Percentiles rank a stretch among this genome's conserved stretches.
These are phyloP conservation scores for Beauveria bassiana DNA, from an alignment of 2,329 filamentous ascomycete genomes.

Conservation along the genomic window DNA sequence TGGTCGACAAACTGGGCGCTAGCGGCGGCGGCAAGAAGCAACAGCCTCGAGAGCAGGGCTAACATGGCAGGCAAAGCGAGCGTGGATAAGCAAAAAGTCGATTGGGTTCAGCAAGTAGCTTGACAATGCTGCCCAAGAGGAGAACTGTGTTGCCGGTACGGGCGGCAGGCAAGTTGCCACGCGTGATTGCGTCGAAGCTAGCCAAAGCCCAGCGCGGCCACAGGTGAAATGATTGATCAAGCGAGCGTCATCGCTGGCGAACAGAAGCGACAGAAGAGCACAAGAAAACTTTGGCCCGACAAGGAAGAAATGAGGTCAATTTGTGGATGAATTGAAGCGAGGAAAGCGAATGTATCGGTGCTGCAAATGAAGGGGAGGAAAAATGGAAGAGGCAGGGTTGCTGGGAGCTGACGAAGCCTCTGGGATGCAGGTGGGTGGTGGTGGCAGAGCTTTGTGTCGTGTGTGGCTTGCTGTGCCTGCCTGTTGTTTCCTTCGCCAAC, in stretches of 20 bases:
- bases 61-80: background rate
- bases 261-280: background rate
- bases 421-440: background rate
- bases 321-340: background rate
- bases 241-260: background rate
- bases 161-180: background rate
- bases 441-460: background rate
- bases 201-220: background rate
- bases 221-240: background rate
- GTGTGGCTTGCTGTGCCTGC: background rate
- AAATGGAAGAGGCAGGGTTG: background rate
- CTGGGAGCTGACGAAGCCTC: background rate
- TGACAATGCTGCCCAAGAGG: background rate
- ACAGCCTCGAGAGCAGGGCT: background rate
- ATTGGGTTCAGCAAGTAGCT: background rate
- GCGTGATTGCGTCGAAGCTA: background rate
- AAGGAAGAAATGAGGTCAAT: background rate
- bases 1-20: conserved; percentile 27
- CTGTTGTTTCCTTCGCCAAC: background rate
- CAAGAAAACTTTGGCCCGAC: background rate
- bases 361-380: background rate
- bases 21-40: conserved; percentile 16
- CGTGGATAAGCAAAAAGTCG: background rate
- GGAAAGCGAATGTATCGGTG: background rate
- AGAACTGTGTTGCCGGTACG: background rate